Conservation (phyloP, 2,329 filamentous ascomycete species). For the Cladosporium sp. region DNA sequence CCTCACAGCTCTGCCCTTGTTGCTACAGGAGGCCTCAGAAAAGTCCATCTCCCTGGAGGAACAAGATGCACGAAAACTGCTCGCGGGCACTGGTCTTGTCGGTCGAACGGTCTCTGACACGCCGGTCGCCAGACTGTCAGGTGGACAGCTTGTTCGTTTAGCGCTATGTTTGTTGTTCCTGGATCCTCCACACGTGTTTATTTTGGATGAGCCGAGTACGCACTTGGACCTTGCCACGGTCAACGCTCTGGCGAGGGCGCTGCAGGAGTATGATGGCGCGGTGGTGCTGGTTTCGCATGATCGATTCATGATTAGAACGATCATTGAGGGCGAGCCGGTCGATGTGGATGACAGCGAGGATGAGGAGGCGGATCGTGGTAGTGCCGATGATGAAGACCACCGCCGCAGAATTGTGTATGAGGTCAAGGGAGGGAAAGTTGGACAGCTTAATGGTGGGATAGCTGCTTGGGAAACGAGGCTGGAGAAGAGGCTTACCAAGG, state of each 20-base stretch:
- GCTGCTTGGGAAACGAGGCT: conserved; percentile 10
- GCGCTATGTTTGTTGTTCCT: conserved; percentile 67
- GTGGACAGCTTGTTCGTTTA: conserved; percentile 66
- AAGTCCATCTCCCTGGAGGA: conserved; percentile 42
- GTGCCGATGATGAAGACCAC: neutral
- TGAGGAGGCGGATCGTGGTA: neutral
- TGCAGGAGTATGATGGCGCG: conserved; percentile 67
- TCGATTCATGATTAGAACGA: conserved; percentile 72
- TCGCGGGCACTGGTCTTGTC: conserved; percentile 66
- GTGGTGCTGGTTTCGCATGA: conserved; percentile 78
- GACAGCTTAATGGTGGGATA: conserved; percentile 7
- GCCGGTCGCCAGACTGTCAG: conserved; percentile 68
- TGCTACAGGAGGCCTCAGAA: conserved; percentile 20
- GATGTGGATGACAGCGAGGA: conserved; percentile 8
- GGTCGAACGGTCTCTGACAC: conserved; percentile 70
- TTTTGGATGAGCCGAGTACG: conserved; percentile 79
- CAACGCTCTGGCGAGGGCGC: conserved; percentile 61
- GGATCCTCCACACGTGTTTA: conserved; percentile 64
- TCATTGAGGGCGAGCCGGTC: conserved; percentile 57
- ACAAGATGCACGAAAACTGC: conserved; percentile 61
- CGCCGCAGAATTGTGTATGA: conserved; percentile 10
- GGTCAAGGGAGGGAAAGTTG: conserved; percentile 10
- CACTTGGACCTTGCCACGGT: conserved; percentile 83
- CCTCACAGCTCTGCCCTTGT: conserved; percentile 62
- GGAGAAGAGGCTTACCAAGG: conserved; percentile 13